Percentiles rank a stretch among this genome's conserved stretches.
Conservation (phyloP, 2,329 filamentous ascomycete genomes). For the Pseudocercospora musae region DNA sequence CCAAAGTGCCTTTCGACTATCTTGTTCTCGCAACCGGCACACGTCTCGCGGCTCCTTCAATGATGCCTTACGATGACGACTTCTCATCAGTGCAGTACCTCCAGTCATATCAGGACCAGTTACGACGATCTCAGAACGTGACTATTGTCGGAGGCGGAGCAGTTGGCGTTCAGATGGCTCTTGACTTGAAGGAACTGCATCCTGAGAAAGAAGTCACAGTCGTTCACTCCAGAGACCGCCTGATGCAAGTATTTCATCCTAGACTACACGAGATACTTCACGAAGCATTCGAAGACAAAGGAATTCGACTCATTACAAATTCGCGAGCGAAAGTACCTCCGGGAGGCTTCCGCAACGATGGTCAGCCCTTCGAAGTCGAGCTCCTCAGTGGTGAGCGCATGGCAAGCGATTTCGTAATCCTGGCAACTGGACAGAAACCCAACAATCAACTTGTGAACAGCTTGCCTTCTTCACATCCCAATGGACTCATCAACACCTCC, state of each 20-base stretch:
- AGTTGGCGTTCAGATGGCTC: conserved; percentile 60
- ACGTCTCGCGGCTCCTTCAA: conserved; percentile 17
- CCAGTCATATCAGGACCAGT: conserved; percentile 21
- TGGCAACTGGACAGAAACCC: conserved; percentile 59
- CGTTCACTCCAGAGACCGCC: conserved; percentile 54
- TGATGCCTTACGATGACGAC: conserved; percentile 20
- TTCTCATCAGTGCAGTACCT: conserved; percentile 14
- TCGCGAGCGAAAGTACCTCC: conserved; percentile 27
- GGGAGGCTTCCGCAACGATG: conserved; percentile 25
- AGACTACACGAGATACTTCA: conserved; percentile 40
- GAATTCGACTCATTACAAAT: conserved; percentile 51
- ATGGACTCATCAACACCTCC: conserved; percentile 15
- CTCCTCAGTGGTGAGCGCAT: conserved; percentile 47
- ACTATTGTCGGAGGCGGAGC: conserved; percentile 53
- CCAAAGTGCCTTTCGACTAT: conserved; percentile 21
- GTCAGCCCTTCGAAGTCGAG: conserved; percentile 35
- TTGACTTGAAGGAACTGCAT: conserved; percentile 56
- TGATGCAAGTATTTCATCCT: conserved; percentile 53
- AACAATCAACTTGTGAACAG: conserved; percentile 51
- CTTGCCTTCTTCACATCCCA: conserved; percentile 49
- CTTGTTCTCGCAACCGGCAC: conserved; percentile 24
- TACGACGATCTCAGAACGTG: conserved; percentile 20
- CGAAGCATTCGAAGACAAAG: conserved; percentile 46
- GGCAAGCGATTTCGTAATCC: conserved; percentile 55
- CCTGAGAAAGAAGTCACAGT: conserved; percentile 56